A percentile compares a stretch with the other conserved stretches of the same genome.
Evolutionary conservation across 768 basidiomycete genomes (phyloP).

Genomic region (Termitomyces heimii): DNA sequence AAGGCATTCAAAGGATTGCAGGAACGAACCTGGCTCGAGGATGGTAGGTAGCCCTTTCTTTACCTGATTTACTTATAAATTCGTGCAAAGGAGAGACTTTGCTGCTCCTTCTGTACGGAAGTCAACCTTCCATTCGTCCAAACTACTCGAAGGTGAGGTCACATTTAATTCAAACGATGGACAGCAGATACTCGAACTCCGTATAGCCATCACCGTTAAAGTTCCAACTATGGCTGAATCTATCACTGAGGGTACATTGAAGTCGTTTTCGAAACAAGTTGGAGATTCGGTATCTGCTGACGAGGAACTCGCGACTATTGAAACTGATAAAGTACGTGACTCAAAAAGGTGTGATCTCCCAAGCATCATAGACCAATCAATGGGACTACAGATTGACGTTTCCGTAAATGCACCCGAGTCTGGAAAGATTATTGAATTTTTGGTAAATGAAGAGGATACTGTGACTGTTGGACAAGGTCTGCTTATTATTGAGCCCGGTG

Average conservation of each 20-base stretch:
- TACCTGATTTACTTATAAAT: constrained; percentile 7
- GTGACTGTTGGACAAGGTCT: constrained; percentile 94
- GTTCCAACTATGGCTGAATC: constrained; percentile 98
- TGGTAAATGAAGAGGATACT: constrained; percentile 90
- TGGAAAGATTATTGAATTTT: constrained; percentile 81
- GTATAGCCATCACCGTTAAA: constrained; percentile 81
- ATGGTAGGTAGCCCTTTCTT: constrained; percentile 32
- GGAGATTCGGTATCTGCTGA: constrained; percentile 88
- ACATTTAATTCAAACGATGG: not conserved
- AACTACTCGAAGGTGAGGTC: constrained; percentile 60
- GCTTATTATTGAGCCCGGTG: constrained; percentile 85
- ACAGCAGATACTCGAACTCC: not conserved
- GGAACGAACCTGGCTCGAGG: constrained; percentile 32
- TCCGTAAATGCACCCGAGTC: constrained; percentile 90
- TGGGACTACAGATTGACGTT: constrained; percentile 78
- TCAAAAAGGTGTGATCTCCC: not conserved
- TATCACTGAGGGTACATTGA: constrained; percentile 95
- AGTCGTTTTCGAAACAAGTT: constrained; percentile 89
- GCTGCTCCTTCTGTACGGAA: constrained; percentile 40
- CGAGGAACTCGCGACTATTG: constrained; percentile 96
- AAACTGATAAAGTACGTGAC: constrained; percentile 88
- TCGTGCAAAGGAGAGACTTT: constrained; percentile 31
- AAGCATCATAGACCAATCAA: constrained; percentile 2
- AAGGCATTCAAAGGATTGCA: constrained; percentile 24
- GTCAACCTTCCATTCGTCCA: constrained; percentile 66